Base-by-base conservation (phyloP, 768 basidiomycete genomes). In the Tylopilus plumbeoviolaceoides region DNA sequence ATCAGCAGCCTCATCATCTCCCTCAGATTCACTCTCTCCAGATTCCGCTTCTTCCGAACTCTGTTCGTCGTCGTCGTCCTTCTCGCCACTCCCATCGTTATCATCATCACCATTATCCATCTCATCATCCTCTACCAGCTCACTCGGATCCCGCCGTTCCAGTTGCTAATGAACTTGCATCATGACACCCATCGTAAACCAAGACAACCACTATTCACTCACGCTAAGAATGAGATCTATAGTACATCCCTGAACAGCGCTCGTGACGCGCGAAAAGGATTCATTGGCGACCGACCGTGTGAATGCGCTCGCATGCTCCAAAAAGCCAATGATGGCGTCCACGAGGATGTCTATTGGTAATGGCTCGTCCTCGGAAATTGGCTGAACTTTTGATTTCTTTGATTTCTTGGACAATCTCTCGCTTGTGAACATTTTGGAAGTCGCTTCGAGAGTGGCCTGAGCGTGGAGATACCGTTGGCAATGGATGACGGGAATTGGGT, bases 291-390 rank as follows among this genome's bases (percentile, higher is more conserved):
- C 74, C 3, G 83, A 81, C 30, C 92, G 84, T 71, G 89, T 77
- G 66, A 88, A 95, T 38, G 84, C 81, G 5, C 85, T 88, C 3
- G 86, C 84, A 53, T 87, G 81, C 66, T 98, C 93, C 35, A 99
- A 71, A 63, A 90, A 87, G 7, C 91, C 91, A 44, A 99, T 90
- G 46, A 98, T 82, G n/a, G 79, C 78, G 64, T 98, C 94, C 33
- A 95, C 84, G 38, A 98, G 77, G 41, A 93, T 70, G 56, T 97
- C 93, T 50, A 95, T 82, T 1, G 93, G 84, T 44, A 80, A 79
- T 1, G 78, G 74, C 4, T 72, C 73, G 50, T 55, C 67, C 55
- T 47, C 62, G 40, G 42, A 60, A 10, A 44, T 44, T 11, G 44
- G 28, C n/a, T 55, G 44, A 36, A 48, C 48, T 44, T 61, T 62